Conservation (phyloP, 306 rosid species). For the Sicyos edulis region DNA sequence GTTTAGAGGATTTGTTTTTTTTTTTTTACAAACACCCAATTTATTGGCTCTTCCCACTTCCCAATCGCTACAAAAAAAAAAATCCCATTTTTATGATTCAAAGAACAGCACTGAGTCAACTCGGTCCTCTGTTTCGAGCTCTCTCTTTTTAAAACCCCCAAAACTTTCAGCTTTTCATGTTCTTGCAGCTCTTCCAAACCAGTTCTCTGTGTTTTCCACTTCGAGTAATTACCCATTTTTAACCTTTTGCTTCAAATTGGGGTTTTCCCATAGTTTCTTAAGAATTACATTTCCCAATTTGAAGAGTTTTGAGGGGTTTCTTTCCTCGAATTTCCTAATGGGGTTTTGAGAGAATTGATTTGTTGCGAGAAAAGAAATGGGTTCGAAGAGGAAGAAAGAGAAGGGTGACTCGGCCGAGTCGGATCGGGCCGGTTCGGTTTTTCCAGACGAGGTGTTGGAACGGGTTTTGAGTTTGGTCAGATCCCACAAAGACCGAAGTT, state of each 20-base stretch:
- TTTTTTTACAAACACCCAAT: slow-evolving; percentile 30
- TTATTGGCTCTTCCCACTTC: slow-evolving; percentile 8
- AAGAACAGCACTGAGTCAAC: neutral
- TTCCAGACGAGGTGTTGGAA: slow-evolving; percentile 71
- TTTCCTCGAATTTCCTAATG: neutral
- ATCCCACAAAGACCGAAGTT: slow-evolving; percentile 51
- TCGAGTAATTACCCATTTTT: neutral
- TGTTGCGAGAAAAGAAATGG: slow-evolving; percentile 22
- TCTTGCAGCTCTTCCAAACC: neutral
- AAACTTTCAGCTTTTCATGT: neutral
- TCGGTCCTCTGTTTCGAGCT: slow-evolving; percentile 17
- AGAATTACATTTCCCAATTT: neutral
- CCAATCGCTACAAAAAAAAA: slow-evolving; percentile 16
- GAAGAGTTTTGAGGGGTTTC: neutral
- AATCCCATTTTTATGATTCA: slow-evolving; percentile 21
- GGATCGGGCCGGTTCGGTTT: slow-evolving; percentile 23
- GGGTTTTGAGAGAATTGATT: slow-evolving; percentile 8
- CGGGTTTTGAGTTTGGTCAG: slow-evolving; percentile 42
- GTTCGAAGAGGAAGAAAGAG: slow-evolving; percentile 41
- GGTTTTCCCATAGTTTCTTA: neutral
- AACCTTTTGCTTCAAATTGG: too few relatives aligned
- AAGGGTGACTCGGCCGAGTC: slow-evolving; percentile 23
- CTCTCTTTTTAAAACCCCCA: slow-evolving; percentile 11
- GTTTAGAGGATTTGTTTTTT: neutral
- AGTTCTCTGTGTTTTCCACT: slow-evolving; percentile 2